Conservation (phyloP, 805 yeast species). For the Tetrapisispora nanseiensis region DNA sequence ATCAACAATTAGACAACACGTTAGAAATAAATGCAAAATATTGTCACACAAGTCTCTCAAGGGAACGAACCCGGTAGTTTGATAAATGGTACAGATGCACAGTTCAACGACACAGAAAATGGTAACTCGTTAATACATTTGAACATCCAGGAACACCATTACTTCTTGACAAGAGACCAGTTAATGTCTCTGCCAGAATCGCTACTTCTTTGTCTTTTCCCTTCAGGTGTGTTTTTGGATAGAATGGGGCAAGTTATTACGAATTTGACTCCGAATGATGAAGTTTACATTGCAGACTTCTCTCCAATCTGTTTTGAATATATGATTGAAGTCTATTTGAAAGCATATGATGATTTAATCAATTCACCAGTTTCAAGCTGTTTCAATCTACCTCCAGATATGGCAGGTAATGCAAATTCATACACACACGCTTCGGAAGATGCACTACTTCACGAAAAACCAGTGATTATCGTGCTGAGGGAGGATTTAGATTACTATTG, state of each 20-base stretch:
- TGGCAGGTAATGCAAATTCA: not conserved
- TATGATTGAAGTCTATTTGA: conserved; percentile 60
- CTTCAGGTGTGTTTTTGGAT: conserved; percentile 82
- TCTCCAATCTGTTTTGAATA: conserved; percentile 81
- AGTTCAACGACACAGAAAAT: conserved; percentile 26
- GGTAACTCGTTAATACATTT: conserved; percentile 59
- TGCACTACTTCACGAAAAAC: conserved; percentile 64
- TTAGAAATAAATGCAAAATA: conserved; percentile 23
- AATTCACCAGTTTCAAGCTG: conserved; percentile 23
- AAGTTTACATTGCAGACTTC: conserved; percentile 67
- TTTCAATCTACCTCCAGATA: not conserved
- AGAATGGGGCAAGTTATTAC: conserved; percentile 66
- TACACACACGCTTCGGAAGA: conserved; percentile 37
- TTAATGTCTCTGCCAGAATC: conserved; percentile 88
- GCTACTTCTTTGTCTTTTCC: conserved; percentile 74
- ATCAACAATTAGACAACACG: not conserved
- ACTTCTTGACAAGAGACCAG: conserved; percentile 77
- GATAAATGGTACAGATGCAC: conserved; percentile 1
- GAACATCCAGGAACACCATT: conserved; percentile 64
- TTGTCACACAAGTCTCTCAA: conserved; percentile 65
- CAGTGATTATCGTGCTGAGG: conserved; percentile 81
- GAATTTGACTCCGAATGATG: conserved; percentile 68
- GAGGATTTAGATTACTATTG: conserved; percentile 93
- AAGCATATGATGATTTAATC: conserved; percentile 54
- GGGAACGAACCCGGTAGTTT: conserved; percentile 19